phyloP scores from a whole-genome alignment of 1,284 basidiomycete species.

The Limonomyces culmigenus region DNA sequence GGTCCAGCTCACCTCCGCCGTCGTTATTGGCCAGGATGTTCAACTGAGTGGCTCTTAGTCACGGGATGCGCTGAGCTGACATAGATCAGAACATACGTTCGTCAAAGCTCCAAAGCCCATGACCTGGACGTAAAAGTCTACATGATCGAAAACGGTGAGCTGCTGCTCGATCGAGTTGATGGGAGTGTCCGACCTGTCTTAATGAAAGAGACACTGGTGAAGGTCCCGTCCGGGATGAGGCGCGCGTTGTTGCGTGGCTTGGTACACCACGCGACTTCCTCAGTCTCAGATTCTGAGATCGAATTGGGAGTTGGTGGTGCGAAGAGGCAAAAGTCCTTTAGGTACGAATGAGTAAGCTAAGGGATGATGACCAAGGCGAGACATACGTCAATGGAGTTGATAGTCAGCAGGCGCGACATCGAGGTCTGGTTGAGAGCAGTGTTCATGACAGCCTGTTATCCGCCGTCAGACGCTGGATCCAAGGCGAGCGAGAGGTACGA shows the following conservation, averaged over 20 bases:
- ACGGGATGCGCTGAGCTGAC: too few relatives aligned
- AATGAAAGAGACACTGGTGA: constrained; percentile 55
- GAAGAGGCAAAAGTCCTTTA: constrained; percentile 45
- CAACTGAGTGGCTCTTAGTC: too few relatives aligned
- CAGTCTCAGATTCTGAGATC: constrained; percentile 41
- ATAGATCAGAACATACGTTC: too few relatives aligned
- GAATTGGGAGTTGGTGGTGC: constrained; percentile 25
- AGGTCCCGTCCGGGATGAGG: constrained; percentile 46
- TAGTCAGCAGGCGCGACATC: not conserved
- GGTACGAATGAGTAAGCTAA: too few relatives aligned
- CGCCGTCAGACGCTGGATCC: too few relatives aligned
- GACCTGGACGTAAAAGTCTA: constrained; percentile 53
- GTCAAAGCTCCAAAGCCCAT: constrained; percentile 39
- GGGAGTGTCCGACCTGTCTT: too few relatives aligned
- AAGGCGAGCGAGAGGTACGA: too few relatives aligned
- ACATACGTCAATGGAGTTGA: constrained; percentile 43
- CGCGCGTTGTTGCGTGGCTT: constrained; percentile 47
- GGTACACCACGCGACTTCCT: constrained; percentile 52
- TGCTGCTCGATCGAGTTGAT: too few relatives aligned
- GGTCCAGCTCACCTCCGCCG: constrained; percentile 29
- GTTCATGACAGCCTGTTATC: too few relatives aligned
- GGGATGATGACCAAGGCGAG: too few relatives aligned
- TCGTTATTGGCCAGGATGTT: constrained; percentile 46
- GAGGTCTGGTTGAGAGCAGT: not conserved
- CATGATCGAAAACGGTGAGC: too few relatives aligned